Evolutionary conservation across 164 flowering plant genomes (phyloP).

Genomic region (Nelumbo lutea): DNA sequence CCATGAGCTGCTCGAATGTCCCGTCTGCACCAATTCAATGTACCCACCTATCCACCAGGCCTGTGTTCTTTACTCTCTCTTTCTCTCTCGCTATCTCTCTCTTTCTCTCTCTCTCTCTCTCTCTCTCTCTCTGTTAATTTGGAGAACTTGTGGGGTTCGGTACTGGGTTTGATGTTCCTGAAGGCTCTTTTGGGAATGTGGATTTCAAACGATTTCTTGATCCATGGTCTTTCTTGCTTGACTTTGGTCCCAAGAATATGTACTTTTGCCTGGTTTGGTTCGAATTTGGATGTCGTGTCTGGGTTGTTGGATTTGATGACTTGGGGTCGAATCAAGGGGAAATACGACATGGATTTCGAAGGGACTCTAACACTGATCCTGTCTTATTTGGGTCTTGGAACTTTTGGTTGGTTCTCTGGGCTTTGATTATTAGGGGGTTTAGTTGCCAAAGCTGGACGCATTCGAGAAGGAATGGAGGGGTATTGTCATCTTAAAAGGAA

Average conservation of each 20-base stretch:
- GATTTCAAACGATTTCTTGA: slow-evolving; percentile 2
- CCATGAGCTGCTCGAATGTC: slow-evolving; percentile 63
- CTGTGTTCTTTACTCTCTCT: background rate
- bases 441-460: background rate
- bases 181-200: background rate
- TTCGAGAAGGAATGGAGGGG: background rate
- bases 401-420: background rate
- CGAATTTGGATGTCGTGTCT: background rate
- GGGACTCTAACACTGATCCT: background rate
- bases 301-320: background rate
- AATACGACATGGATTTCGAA: background rate
- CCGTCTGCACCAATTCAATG: slow-evolving; percentile 66
- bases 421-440: background rate
- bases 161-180: background rate
- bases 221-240: background rate
- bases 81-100: background rate
- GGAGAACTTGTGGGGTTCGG: background rate
- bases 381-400: background rate
- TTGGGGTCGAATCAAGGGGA: background rate
- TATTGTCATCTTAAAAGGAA: background rate
- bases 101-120: background rate
- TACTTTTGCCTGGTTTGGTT: background rate
- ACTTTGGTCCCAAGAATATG: background rate
- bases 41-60: slow-evolving; percentile 76
- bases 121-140: background rate